Percentiles rank a stretch among this genome's conserved stretches.
Evolutionary conservation across 148 eudicot species (phyloP).

Genomic region (Rhododendron mucronatum): DNA sequence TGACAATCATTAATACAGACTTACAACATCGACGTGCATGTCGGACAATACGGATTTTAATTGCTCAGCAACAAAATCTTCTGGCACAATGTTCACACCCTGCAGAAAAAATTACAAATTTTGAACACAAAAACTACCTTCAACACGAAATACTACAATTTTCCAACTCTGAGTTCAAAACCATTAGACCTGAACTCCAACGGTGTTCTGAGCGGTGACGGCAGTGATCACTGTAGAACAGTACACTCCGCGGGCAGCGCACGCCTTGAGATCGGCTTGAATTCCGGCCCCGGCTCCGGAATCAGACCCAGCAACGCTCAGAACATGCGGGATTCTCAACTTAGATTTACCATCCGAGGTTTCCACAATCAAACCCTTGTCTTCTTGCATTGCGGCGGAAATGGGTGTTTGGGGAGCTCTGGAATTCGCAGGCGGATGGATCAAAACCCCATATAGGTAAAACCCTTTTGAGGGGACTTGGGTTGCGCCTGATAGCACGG

Average conservation of each 20-base stretch:
- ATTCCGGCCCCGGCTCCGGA: constrained; percentile 95
- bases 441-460: constrained; percentile 8
- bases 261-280: constrained; percentile 87
- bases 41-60: constrained; percentile 74
- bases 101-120: constrained; percentile 14
- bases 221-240: constrained; percentile 94
- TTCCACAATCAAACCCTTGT: not conserved
- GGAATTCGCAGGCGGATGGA: not conserved
- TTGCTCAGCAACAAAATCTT: constrained; percentile 62
- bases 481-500: not conserved
- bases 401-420: not conserved
- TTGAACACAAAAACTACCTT: not conserved
- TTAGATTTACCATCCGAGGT: constrained; percentile 3
- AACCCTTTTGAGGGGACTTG: constrained; percentile 7
- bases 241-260: constrained; percentile 83
- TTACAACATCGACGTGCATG: constrained; percentile 88
- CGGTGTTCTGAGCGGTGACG: constrained; percentile 87
- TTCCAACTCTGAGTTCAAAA: constrained; percentile 1
- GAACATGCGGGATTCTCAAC: constrained; percentile 61
- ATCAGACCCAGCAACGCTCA: constrained; percentile 92
- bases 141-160: not conserved
- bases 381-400: constrained; percentile 28
- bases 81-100: constrained; percentile 64
- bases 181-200: constrained; percentile 81
- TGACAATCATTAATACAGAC: constrained; percentile 7